phyloP scores from a whole-genome alignment of 208 protist species.

The Leishmania tarentolae region DNA sequence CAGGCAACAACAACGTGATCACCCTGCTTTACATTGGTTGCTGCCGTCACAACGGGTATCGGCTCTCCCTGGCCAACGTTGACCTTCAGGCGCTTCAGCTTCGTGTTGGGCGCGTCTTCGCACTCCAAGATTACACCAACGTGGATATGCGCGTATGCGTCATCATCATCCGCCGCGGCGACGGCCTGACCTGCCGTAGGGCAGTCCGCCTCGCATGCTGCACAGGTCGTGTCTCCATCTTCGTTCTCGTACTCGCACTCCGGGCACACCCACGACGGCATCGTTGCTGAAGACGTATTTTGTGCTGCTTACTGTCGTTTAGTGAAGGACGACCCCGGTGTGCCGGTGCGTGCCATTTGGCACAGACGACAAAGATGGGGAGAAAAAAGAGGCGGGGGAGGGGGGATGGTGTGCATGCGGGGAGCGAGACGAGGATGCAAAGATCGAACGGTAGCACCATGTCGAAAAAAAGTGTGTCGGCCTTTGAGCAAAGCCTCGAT shows the following conservation, averaged over 20 bases:
- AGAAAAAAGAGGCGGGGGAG: neutral
- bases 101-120: slow-evolving; percentile 59
- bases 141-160: slow-evolving; percentile 48
- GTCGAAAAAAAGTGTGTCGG: neutral
- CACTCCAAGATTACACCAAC: slow-evolving; percentile 57
- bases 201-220: slow-evolving; percentile 56
- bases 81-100: slow-evolving; percentile 73
- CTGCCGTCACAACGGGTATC: slow-evolving; percentile 76
- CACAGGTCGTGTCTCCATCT: slow-evolving; percentile 36
- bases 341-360: neutral
- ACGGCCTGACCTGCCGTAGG: slow-evolving; percentile 21
- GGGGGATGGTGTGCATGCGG: neutral
- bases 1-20: slow-evolving; percentile 63
- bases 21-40: slow-evolving; percentile 66
- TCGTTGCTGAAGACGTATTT: neutral
- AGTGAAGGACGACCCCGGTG: neutral
- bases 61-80: slow-evolving; percentile 48
- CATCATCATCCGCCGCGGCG: slow-evolving; percentile 43
- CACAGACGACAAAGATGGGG: neutral
- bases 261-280: slow-evolving; percentile 51
- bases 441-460: neutral
- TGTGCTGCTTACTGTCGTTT: neutral
- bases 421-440: neutral
- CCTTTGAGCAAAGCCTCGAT: neutral
- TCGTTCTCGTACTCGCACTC: slow-evolving; percentile 72